These are phyloP conservation scores for Brassica hybrid DNA, from an alignment of 441 rosid genomes.

Conservation along the genomic window DNA sequence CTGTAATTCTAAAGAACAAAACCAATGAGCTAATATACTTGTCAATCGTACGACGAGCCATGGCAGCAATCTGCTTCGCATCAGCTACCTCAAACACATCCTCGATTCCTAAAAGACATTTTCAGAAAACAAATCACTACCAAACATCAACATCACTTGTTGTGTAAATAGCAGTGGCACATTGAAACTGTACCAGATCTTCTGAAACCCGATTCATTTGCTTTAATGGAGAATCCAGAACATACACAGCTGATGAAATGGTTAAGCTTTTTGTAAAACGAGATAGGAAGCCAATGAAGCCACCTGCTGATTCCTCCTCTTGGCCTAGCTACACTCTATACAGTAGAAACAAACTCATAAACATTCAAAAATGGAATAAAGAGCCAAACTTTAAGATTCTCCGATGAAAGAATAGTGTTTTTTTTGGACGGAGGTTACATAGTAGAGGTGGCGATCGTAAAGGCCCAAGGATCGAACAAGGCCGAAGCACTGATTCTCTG, in stretches of 20 bases:
- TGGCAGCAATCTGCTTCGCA: conserved; percentile 57
- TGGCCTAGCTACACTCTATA: conserved; percentile 62
- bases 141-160: neutral
- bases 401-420: too few relatives aligned
- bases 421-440: conserved; percentile 40
- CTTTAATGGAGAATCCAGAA: conserved; percentile 38
- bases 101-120: conserved; percentile 45
- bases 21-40: conserved; percentile 42
- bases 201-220: conserved; percentile 31
- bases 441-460: conserved; percentile 49
- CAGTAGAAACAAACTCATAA: conserved; percentile 17
- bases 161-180: neutral
- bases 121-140: neutral
- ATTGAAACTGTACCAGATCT: conserved; percentile 34
- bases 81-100: conserved; percentile 54
- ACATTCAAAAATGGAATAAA: neutral
- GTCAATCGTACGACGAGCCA: conserved; percentile 57
- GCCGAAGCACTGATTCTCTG: conserved; percentile 78
- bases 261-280: conserved; percentile 45
- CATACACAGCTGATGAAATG: conserved; percentile 41
- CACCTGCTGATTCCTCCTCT: conserved; percentile 58
- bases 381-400: neutral
- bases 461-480: conserved; percentile 70
- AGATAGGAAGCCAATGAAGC: conserved; percentile 67
- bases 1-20: neutral